A percentile compares a stretch with the other conserved stretches of the same genome.
Conservation (phyloP, 768 basidiomycete species). For the Amanita thiersii region DNA sequence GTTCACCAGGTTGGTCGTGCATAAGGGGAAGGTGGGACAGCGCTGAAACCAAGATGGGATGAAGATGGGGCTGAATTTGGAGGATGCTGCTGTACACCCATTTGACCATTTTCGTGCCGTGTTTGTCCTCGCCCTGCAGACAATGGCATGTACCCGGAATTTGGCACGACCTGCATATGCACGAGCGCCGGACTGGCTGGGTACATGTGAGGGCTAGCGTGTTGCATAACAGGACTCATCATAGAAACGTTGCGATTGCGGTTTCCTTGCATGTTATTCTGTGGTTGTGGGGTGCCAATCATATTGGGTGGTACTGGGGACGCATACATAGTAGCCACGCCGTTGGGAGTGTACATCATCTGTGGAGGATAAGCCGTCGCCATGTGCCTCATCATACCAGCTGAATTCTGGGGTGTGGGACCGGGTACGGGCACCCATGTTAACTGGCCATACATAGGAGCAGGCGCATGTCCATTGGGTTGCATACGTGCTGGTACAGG, state of each 20-base stretch:
- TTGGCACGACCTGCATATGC: conserved; percentile 19
- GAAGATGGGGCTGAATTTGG: conserved; percentile 21
- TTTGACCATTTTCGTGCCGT: conserved; percentile 39
- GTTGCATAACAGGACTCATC: conserved; percentile 69
- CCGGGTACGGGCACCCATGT: conserved; percentile 58
- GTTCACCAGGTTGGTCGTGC: conserved; percentile 44
- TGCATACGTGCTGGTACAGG: conserved; percentile 56
- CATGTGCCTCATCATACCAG: conserved; percentile 47
- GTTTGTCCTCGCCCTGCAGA: conserved; percentile 40
- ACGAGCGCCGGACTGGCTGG: conserved; percentile 56
- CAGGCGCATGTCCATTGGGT: conserved; percentile 53
- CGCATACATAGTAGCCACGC: conserved; percentile 40
- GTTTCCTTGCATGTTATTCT: conserved; percentile 24
- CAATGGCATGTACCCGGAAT: conserved; percentile 38
- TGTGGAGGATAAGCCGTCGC: conserved; percentile 58
- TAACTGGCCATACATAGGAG: conserved; percentile 47
- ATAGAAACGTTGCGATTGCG: conserved; percentile 49
- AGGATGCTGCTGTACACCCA: conserved; percentile 31
- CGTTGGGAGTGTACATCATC: conserved; percentile 59
- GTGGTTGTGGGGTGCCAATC: conserved; percentile 33
- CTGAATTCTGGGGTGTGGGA: conserved; percentile 36
- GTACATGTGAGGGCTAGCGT: conserved; percentile 55
- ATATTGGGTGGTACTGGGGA: conserved; percentile 24
- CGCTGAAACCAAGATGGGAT: conserved; percentile 31
- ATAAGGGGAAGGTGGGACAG: conserved; percentile 32